A percentile compares a stretch with the other conserved stretches of the same genome.
These are phyloP conservation scores for Aspergillus vadensis DNA, from an alignment of 2,329 filamentous ascomycete species.

Conservation along the genomic window DNA sequence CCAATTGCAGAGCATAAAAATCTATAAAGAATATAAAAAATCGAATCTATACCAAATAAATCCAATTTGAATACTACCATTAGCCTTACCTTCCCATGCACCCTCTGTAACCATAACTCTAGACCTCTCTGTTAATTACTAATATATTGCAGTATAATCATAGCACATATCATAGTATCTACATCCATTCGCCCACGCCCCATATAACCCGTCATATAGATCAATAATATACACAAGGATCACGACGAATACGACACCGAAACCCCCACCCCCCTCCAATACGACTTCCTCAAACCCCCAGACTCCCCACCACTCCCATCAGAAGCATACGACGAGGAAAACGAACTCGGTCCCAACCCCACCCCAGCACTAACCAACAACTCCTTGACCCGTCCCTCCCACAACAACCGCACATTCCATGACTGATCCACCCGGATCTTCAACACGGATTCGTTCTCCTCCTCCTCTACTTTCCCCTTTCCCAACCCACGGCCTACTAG, in stretches of 20 bases:
- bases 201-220: not conserved
- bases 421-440: slow-evolving; percentile 90
- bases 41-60: not conserved
- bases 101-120: not conserved
- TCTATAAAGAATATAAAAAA: not conserved
- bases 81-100: not conserved
- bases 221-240: slow-evolving; percentile 10
- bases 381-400: slow-evolving; percentile 92
- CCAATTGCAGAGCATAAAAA: not conserved
- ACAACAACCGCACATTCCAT: slow-evolving; percentile 79
- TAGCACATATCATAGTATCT: not conserved
- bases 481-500: too few species aligned
- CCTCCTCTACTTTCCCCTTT: slow-evolving; percentile 36
- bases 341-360: slow-evolving; percentile 66
- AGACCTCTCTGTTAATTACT: not conserved
- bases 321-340: slow-evolving; percentile 30
- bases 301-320: slow-evolving; percentile 21
- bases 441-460: slow-evolving; percentile 79
- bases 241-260: slow-evolving; percentile 47
- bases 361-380: slow-evolving; percentile 88
- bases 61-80: not conserved
- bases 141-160: not conserved
- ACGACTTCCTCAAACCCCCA: slow-evolving; percentile 33
- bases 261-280: slow-evolving; percentile 46
- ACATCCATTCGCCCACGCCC: not conserved